Evolutionary conservation across 139 green algal genomes (phyloP).

Genomic region (Pleodorina starrii): DNA sequence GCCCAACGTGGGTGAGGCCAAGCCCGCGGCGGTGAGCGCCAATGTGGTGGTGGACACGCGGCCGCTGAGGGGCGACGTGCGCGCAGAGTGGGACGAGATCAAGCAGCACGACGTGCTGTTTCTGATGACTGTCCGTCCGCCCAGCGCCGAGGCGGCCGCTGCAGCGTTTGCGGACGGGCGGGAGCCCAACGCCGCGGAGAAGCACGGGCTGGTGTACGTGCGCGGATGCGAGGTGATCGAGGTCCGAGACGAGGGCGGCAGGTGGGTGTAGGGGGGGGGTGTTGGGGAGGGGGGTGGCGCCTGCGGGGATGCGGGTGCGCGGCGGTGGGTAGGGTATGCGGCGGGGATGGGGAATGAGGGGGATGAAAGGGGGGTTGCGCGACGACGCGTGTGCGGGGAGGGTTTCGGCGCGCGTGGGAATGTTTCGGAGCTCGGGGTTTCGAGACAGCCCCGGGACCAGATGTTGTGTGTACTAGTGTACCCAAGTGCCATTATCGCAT

Average conservation of each 20-base stretch:
- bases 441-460: no score
- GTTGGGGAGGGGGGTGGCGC: background rate
- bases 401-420: no score
- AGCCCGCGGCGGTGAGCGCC: slow-evolving; percentile 86
- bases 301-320: no score
- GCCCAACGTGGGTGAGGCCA: slow-evolving; percentile 90
- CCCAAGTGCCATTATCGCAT: no score
- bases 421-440: no score
- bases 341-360: background rate
- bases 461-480: no score
- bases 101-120: slow-evolving; percentile 98
- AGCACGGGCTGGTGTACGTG: slow-evolving; percentile 84
- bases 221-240: slow-evolving; percentile 87
- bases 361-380: background rate
- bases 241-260: slow-evolving; percentile 62
- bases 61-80: slow-evolving; percentile 75
- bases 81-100: slow-evolving; percentile 91
- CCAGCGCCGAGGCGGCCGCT: slow-evolving; percentile 44
- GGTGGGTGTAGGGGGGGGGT: background rate
- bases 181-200: slow-evolving; percentile 59
- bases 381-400: no score
- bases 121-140: slow-evolving; percentile 81
- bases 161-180: slow-evolving; percentile 45
- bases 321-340: background rate
- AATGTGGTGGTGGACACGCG: slow-evolving; percentile 83